Base-by-base conservation (phyloP, 495 filamentous ascomycete species). In the Neurospora sp. region DNA sequence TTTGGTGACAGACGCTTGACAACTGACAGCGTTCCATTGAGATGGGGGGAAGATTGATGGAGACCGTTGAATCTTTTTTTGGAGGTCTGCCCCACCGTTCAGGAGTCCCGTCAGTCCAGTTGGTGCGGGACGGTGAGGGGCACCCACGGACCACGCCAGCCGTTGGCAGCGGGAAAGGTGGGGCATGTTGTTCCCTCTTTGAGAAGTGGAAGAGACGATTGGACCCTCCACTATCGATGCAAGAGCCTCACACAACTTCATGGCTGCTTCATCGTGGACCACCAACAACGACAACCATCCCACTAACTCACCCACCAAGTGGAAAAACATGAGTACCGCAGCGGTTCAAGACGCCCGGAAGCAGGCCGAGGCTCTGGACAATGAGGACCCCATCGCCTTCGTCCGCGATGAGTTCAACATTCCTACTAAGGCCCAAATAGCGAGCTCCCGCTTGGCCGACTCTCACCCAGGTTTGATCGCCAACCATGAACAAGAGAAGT, bases 361-460 rank as follows among this genome's bases (percentile, higher is more conserved):
- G 10, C 71, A 53, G 72, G 80, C 80, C 10, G 46, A 41, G 72
- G 73, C 40, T 11, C 83, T 94, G 39, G 95, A 98, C 81, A 81
- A 80, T 12, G 82, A 88, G 76, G 95, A 98, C 81, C 79, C 84
- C 35, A 86, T 99, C 69, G 81, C 82, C 38, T 82, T 87, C 39
- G 87, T 94, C 41, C 89, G 93, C 38, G 79, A 86, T 22, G 91
- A 97, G 77, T 99, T 98, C 78, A 85, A 92, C 53, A 92, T 97
- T 73, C 96, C 96, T 16, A 91, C 92, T 22, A 93, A 90, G 80
- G 85, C 85, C 22, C 91, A 96, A 76, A 82, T 97, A 72, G 90
- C 89, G 77, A 89, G 91, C 71, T 91, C 88, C 71, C 87, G 80
- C 5, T 77, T 94, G 48, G 81, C 82, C 11, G 76, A 78, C 16